phyloP scores from a whole-genome alignment of 2,329 filamentous ascomycete species.

The Fusarium sp. region DNA sequence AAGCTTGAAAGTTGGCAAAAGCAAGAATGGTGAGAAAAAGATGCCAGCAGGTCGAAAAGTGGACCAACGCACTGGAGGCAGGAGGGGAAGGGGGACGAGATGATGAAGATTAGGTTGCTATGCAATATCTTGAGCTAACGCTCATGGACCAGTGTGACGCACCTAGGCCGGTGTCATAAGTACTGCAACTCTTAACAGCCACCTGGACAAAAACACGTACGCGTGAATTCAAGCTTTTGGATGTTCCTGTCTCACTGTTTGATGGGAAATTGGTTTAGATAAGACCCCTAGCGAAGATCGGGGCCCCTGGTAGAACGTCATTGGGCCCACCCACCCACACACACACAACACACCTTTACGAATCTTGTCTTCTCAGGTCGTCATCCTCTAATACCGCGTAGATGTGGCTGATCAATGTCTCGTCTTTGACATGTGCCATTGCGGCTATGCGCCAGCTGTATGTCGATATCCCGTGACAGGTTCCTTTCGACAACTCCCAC shows the following conservation, averaged over 20 bases:
- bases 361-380: constrained; percentile 2
- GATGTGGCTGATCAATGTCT: constrained; percentile 12
- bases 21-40: constrained; percentile 27
- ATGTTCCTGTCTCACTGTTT: constrained; percentile 6
- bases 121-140: not conserved
- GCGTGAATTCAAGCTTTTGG: not conserved
- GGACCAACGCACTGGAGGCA: constrained; percentile 12
- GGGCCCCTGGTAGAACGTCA: constrained; percentile 34
- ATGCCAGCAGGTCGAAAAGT: constrained; percentile 36
- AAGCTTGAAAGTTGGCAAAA: constrained; percentile 19
- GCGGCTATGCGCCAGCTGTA: not conserved
- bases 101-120: not conserved
- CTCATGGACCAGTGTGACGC: not conserved
- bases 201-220: constrained; percentile 1
- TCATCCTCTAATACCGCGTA: constrained; percentile 1
- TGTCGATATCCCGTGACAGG: not conserved
- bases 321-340: constrained; percentile 25
- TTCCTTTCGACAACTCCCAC: not conserved
- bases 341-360: not conserved
- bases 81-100: constrained; percentile 9
- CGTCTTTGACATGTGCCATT: constrained; percentile 25
- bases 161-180: not conserved
- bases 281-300: constrained; percentile 7
- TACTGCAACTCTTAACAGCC: not conserved
- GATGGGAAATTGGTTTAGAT: constrained; percentile 29